Conservation (phyloP, 179 eudicot genomes). For the Camellia oleifera region DNA sequence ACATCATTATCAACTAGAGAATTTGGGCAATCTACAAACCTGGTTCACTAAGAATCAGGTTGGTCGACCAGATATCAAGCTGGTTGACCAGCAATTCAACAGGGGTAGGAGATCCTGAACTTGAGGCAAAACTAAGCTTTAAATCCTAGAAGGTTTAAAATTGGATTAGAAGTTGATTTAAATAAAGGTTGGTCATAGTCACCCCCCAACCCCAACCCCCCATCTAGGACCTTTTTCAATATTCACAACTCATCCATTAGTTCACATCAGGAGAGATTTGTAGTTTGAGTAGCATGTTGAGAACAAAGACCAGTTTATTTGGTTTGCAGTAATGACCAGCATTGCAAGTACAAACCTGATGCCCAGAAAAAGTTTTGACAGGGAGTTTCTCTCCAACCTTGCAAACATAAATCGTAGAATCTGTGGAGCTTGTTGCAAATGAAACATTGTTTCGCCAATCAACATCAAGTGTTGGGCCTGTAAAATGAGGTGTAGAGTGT, state of each 20-base stretch:
- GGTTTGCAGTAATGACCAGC: neutral
- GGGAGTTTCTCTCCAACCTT: slow-evolving; percentile 73
- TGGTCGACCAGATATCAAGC: too few relatives aligned
- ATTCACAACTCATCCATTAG: neutral
- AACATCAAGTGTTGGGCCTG: slow-evolving; percentile 92
- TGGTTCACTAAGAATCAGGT: too few relatives aligned
- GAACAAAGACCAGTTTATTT: neutral
- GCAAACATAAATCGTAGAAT: slow-evolving; percentile 82
- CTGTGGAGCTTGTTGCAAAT: slow-evolving; percentile 90
- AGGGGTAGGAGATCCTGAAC: too few relatives aligned
- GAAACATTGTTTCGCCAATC: slow-evolving; percentile 90
- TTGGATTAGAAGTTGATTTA: too few relatives aligned
- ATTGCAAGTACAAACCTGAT: slow-evolving; percentile 42
- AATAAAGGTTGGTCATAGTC: too few relatives aligned
- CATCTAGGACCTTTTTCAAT: too few relatives aligned
- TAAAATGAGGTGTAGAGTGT: neutral
- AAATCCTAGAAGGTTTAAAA: too few relatives aligned
- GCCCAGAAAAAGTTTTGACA: slow-evolving; percentile 57
- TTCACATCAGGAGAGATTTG: neutral
- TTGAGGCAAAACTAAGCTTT: too few relatives aligned
- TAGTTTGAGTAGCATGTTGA: neutral
- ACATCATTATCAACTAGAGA: too few relatives aligned
- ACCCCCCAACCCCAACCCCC: too few relatives aligned
- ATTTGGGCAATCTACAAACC: too few relatives aligned
- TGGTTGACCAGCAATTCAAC: too few relatives aligned